Evolutionary conservation across 108 stramenopile species (phyloP), one percentile per base, ranked within the genome.

Genomic region (Nitzschia putrida): DNA sequence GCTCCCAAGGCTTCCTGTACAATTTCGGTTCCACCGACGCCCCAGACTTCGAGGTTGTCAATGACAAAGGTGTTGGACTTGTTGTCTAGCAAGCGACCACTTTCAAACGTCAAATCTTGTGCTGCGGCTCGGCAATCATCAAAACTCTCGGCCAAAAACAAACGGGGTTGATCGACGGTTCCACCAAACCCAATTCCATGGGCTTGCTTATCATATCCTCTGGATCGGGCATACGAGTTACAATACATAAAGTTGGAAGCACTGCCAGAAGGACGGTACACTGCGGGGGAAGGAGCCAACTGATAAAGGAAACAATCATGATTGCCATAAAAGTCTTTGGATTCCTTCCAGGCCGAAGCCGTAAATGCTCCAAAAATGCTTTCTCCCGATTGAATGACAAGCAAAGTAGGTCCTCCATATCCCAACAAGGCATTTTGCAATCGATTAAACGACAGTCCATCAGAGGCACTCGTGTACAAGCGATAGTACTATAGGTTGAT

Each of bases 161-260:
- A 66, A 52, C 92, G 78, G 34, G 92, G 92, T 56, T 80, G 50
- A 4, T 85, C 69, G 8, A 65, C 61, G 21, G 84, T 88, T 18
- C 92, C 92, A 29, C 92, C 92, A 74, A 93, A 93, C 14, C 92
- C 92, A 50, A 93, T 87, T n/a, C 92, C 92, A 66, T 90, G 87
- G 11, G 88, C 85, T 59, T 87, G 83, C 43, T 79, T 79, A 61
- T 94, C 92, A 69, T 88, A 94, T 26, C 92, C 92, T 42, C 82
- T 76, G 23, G 79, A 81, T 14, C 92, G 78, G 11, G 88, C 79
- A 60, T 72, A 77, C 3, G 80, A 73, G 63, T 93, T 90, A 43
- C 86, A 88, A 71, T 90, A 93, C 88, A 88, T 88, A 67, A 78
- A 93, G 53, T 88, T 86, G 41, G 42, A 58, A 51, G 72, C 84